Percentiles rank a stretch among this genome's conserved stretches.
These are phyloP conservation scores for Candida sanyaensis DNA, from an alignment of 1,139 yeast genomes.

Conservation along the genomic window DNA sequence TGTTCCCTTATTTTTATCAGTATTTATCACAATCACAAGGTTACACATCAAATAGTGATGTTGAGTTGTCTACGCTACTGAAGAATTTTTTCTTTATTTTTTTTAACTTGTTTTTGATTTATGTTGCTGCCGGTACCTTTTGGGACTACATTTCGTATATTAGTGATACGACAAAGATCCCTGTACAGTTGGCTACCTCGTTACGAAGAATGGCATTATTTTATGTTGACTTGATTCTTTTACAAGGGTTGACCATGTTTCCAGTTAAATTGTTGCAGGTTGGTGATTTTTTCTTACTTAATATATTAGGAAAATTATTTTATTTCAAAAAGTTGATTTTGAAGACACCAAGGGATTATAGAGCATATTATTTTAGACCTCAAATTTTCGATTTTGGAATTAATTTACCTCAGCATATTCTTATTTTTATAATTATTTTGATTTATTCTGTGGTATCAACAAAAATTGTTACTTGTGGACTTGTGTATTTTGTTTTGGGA, in stretches of 20 bases:
- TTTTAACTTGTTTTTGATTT: constrained; percentile 74
- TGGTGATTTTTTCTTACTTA: constrained; percentile 44
- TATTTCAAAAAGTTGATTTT: constrained; percentile 47
- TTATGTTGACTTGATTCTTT: constrained; percentile 70
- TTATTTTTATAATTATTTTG: constrained; percentile 61
- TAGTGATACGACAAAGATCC: constrained; percentile 74
- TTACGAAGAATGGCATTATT: constrained; percentile 68
- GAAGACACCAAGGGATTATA: constrained; percentile 62
- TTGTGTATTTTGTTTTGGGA: constrained; percentile 61
- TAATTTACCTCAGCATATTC: constrained; percentile 64
- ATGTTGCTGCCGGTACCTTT: constrained; percentile 80
- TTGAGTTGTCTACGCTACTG: constrained; percentile 71
- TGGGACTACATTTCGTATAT: constrained; percentile 75
- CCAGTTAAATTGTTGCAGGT: constrained; percentile 68
- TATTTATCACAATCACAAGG: constrained; percentile 72
- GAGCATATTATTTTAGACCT: constrained; percentile 64
- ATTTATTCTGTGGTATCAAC: constrained; percentile 70
- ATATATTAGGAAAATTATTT: constrained; percentile 62
- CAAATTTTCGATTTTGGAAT: constrained; percentile 68
- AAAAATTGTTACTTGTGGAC: constrained; percentile 62
- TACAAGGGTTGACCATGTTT: constrained; percentile 79
- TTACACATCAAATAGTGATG: constrained; percentile 72
- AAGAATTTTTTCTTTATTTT: constrained; percentile 79
- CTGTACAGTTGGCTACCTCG: constrained; percentile 71
- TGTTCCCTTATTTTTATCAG: constrained; percentile 69